A percentile compares a stretch with the other conserved stretches of the same genome.
phyloP scores from a whole-genome alignment of 345 rosid species.

The Heritiera littoralis region DNA sequence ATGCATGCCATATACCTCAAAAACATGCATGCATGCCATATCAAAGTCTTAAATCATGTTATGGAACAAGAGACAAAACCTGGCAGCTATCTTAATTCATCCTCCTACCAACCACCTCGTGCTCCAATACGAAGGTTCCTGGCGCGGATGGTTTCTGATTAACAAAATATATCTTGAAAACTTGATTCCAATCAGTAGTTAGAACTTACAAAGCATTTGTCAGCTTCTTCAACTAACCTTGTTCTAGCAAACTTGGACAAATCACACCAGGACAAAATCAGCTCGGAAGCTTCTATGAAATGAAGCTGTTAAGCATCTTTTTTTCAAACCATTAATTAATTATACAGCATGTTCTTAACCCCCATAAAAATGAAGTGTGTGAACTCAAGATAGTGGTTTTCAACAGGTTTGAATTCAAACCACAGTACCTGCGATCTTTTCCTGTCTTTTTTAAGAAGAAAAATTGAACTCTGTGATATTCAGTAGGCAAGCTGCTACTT shows the following conservation, averaged over 20 bases:
- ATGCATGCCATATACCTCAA: too few species aligned
- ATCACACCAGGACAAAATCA: not conserved
- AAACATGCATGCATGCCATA: too few species aligned
- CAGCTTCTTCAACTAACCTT: constrained; percentile 1
- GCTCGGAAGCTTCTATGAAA: not conserved
- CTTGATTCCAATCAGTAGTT: not conserved
- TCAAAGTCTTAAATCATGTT: not conserved
- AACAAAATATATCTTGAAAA: not conserved
- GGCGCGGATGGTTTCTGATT: not conserved
- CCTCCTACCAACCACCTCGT: not conserved
- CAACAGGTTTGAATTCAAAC: not conserved
- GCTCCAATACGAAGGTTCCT: not conserved
- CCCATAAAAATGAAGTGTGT: not conserved
- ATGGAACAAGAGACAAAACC: not conserved
- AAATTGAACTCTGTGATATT: too few species aligned
- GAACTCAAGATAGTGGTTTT: too few species aligned
- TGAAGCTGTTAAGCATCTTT: too few species aligned
- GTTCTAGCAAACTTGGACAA: not conserved
- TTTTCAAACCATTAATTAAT: too few species aligned
- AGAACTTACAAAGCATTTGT: not conserved
- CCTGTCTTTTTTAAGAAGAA: too few species aligned
- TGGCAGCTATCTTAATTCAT: not conserved
- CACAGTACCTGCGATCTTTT: too few species aligned
- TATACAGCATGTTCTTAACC: not conserved
- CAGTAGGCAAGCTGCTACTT: not conserved